Base-by-base conservation (phyloP, 108 stramenopile species). In the Aurantiochytrium sp. region DNA sequence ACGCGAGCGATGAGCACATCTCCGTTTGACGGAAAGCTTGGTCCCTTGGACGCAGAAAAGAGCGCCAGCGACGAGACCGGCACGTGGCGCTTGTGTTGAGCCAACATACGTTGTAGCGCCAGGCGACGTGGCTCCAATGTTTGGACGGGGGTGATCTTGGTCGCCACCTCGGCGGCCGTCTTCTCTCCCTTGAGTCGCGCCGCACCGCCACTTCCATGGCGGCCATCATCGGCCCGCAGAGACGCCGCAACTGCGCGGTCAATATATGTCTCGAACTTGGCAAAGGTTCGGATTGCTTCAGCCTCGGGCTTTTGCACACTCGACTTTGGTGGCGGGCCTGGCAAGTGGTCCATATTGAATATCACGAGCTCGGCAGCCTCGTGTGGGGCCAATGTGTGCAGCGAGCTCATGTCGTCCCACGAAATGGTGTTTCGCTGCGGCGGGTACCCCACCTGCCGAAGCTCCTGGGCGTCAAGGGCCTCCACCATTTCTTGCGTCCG, bases 391-490 rank as follows among this genome's bases (percentile, higher is more conserved):
- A 83, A 83, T 0, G 19, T 47, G 51, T 83, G 76, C 4, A 83
- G 51, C 28, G 76, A 83, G n/a, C 23, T 25, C 19, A 83, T 83
- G 6, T 83, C 19, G 49, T 83, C 76, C 45, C 51, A 47, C 1
- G 76, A 83, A 43, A 47, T 45, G 6, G 76, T 83, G 4, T 83
- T 83, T 8, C 76, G 76, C 51, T 83, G 76, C n/a, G 76, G 76
- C 49, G 76, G 76, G 76, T 83, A 83, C n/a, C 51, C 76, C 19
- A 53, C n/a, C 76, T 53, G 45, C 51, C 76, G 76, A 43, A 83
- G n/a, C 23, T 83, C 76, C 51, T 83, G 49, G n/a, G 76, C 51
- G 51, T 83, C 76, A 35, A 83, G 76, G 49, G 76, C 76, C 76
- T 83, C 76, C 19, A 35, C 76, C 45, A 83, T 83, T 35, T 83